These are phyloP conservation scores for Pleurotus giganteus DNA, from an alignment of 768 basidiomycete species.

Conservation along the genomic window DNA sequence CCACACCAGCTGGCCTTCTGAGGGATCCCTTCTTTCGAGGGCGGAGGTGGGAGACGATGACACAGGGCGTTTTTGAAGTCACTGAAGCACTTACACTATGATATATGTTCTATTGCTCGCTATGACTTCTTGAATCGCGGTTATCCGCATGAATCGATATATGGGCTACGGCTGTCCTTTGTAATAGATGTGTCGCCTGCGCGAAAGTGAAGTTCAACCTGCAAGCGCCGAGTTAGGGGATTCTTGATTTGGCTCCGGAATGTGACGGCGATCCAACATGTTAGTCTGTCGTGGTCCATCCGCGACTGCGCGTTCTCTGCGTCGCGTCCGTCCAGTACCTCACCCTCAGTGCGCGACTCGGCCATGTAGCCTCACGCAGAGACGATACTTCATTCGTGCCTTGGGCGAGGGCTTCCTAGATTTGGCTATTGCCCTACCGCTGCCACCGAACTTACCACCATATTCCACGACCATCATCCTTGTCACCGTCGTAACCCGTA, in stretches of 20 bases:
- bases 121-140: conserved; percentile 7
- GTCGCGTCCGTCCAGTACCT: not conserved
- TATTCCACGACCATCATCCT: conserved; percentile 78
- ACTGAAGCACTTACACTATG: conserved; percentile 13
- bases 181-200: not conserved
- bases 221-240: not conserved
- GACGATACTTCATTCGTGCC: conserved; percentile 27
- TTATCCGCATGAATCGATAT: conserved; percentile 6
- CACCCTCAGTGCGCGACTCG: not conserved
- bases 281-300: not conserved
- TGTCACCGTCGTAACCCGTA: conserved; percentile 58
- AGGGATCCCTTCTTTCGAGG: conserved; percentile 20
- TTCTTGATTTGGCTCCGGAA: not conserved
- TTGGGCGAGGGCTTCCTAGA: conserved; percentile 72
- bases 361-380: not conserved
- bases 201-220: too few relatives aligned
- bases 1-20: conserved; percentile 94
- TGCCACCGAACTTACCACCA: conserved; percentile 62
- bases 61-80: conserved; percentile 14
- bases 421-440: conserved; percentile 70
- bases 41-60: conserved; percentile 16
- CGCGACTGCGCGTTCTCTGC: conserved; percentile 2
- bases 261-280: conserved; percentile 2
- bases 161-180: conserved; percentile 5
- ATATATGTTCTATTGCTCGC: conserved; percentile 15